A percentile compares a stretch with the other conserved stretches of the same genome.
Evolutionary conservation across 495 filamentous ascomycete genomes (phyloP).

Genomic region (Tuber melanosporum): DNA sequence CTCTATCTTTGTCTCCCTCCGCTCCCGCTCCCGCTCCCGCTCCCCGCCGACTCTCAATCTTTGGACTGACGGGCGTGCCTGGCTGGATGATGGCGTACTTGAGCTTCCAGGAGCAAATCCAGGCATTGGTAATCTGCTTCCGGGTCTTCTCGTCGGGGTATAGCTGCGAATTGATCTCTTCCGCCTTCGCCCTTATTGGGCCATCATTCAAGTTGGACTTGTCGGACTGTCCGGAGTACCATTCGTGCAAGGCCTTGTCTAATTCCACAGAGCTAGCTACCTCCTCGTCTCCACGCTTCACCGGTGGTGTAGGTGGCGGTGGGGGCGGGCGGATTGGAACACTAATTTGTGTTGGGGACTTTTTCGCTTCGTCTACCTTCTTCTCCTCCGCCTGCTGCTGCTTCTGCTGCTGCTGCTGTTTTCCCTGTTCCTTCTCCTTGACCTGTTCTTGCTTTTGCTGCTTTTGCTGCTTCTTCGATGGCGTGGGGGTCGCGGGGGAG

Average conservation of each 20-base stretch:
- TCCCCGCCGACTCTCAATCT: conserved; percentile 23
- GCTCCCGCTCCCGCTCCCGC: conserved; percentile 5
- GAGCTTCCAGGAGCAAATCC: conserved; percentile 30
- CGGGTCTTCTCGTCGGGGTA: conserved; percentile 25
- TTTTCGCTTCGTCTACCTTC: conserved; percentile 1
- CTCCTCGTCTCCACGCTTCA: conserved; percentile 21
- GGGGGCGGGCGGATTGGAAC: neutral
- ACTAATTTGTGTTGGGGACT: neutral
- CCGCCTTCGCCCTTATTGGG: conserved; percentile 23
- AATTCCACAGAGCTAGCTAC: conserved; percentile 26
- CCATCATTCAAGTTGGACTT: conserved; percentile 16
- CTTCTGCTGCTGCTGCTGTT: neutral
- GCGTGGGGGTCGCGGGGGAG: neutral
- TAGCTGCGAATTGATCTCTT: conserved; percentile 26
- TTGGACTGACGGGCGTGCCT: conserved; percentile 8
- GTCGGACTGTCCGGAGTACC: conserved; percentile 25
- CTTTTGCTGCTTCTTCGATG: neutral
- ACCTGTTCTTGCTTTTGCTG: neutral
- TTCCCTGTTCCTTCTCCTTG: neutral
- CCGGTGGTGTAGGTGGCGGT: conserved; percentile 25
- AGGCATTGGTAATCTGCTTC: conserved; percentile 27
- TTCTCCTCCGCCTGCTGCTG: neutral
- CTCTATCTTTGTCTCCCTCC: neutral
- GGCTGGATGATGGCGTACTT: conserved; percentile 18
- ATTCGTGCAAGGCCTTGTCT: conserved; percentile 26